Evolutionary conservation across 1,139 yeast genomes (phyloP).

Genomic region (Casaregolazyma lundiana): DNA sequence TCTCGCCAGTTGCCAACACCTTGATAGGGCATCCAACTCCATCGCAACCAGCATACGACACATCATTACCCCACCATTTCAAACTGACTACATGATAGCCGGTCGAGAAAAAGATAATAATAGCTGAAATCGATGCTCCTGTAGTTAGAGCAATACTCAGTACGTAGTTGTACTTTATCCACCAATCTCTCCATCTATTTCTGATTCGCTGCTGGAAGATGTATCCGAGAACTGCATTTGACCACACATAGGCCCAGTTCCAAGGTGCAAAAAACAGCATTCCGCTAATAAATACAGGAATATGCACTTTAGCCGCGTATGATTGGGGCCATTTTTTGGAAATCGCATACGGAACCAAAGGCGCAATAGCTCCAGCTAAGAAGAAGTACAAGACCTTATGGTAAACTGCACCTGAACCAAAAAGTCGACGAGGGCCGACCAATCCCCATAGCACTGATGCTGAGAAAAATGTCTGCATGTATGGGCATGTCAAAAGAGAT

Average conservation of each 20-base stretch:
- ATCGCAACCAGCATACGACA: conserved; percentile 42
- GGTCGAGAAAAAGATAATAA: conserved; percentile 51
- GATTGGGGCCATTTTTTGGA: conserved; percentile 7
- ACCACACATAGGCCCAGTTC: conserved; percentile 47
- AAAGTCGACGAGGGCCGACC: conserved; percentile 57
- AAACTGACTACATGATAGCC: conserved; percentile 38
- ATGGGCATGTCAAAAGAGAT: conserved; percentile 25
- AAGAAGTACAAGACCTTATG: conserved; percentile 39
- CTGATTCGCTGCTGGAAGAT: conserved; percentile 50
- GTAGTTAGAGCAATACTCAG: conserved; percentile 52
- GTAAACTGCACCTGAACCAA: conserved; percentile 38
- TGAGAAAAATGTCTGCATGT: conserved; percentile 43
- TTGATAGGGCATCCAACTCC: conserved; percentile 25
- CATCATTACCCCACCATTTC: conserved; percentile 59
- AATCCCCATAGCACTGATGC: conserved; percentile 55
- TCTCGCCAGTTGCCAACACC: conserved; percentile 7
- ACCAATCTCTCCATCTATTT: conserved; percentile 47
- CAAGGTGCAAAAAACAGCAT: conserved; percentile 43
- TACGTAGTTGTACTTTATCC: conserved; percentile 61
- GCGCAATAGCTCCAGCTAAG: conserved; percentile 34
- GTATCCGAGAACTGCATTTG: conserved; percentile 48
- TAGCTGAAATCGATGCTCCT: conserved; percentile 53
- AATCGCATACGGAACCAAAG: conserved; percentile 38
- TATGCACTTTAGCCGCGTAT: neutral
- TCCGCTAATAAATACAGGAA: conserved; percentile 21